Evolutionary conservation across 495 filamentous ascomycete genomes (phyloP), one percentile per base, ranked within the genome.

Genomic region (Penicillium ochrochloron): DNA sequence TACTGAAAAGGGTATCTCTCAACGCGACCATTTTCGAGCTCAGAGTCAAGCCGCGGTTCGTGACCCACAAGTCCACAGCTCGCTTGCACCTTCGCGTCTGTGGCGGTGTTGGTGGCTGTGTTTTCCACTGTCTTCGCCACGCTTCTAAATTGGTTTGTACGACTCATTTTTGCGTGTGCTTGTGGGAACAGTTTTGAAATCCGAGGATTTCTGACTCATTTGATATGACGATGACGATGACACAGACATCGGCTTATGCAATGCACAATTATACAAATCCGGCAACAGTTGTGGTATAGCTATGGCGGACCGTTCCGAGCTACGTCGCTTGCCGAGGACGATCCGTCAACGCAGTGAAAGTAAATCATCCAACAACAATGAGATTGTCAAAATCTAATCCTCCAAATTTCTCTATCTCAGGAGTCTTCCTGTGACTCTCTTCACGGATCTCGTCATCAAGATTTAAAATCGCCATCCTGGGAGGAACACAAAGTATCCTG

Each of bases 61-160:
- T 12, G n/a, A 14, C 23, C 52, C 52, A 14, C 17, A 27, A 27
- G 2, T 33, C 31, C 31, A 33, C 31, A 5, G 31, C 2, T 33
- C 2, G 31, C 31, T 33, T 33, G 31, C 5, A 15, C 17, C 17
- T 52, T 29, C 25, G 48, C 8, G 14, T 25, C 14, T 52, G 25
- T 27, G 48, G 48, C 48, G 14, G 48, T 52, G 25, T 10, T 12
- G 10, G 29, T 54, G 53, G 53, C 53, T 34, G 33, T 37, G 33
- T 56, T 56, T 21, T 37, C n/a, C 50, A 29, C 25, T 1, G 10
- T 2, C 27, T 31, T 33, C 53, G 53, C 53, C 53, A 56, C 53
- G n/a, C 6, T 34, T 34, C 53, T 12, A 56, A 31, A 14, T 37
- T 4, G 15, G 29, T 56, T 11, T 25, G 17, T 21, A 37, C 29